Evolutionary conservation across 257 asterid species (phyloP).

Genomic region (Orobanche coerulescens): DNA sequence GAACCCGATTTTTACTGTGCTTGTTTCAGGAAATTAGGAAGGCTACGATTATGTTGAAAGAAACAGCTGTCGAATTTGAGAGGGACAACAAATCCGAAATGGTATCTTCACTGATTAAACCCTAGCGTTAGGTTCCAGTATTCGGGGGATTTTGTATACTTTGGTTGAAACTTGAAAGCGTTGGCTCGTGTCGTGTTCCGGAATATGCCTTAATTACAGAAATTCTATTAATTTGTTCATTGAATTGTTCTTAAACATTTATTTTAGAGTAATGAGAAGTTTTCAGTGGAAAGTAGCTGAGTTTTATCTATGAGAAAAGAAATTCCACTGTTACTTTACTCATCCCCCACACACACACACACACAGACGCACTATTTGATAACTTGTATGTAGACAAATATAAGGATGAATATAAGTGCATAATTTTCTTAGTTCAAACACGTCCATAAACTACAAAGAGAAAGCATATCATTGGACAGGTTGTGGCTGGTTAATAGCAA

Average conservation of each 20-base stretch:
- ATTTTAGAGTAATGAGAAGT: no score
- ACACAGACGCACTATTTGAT: background rate
- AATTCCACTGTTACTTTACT: conserved; percentile 1
- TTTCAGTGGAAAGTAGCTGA: background rate
- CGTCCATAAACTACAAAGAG: background rate
- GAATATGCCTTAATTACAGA: background rate
- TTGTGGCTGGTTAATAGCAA: background rate
- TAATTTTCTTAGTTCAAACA: background rate
- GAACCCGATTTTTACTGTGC: background rate
- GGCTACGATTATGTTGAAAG: conserved; percentile 53
- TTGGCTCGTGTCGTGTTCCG: background rate
- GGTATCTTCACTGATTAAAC: conserved; percentile 40
- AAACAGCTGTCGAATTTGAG: conserved; percentile 67
- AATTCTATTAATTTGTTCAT: background rate
- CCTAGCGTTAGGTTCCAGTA: conserved; percentile 26
- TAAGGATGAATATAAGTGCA: background rate
- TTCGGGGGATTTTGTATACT: background rate
- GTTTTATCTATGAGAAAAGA: background rate
- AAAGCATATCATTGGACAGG: background rate
- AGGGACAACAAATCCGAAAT: conserved; percentile 45
- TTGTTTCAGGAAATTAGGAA: conserved; percentile 68
- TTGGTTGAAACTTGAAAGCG: background rate
- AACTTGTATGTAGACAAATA: background rate
- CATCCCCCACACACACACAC: no score
- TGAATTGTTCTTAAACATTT: no score